These are phyloP conservation scores for Fistulifera solaris DNA, from an alignment of 108 stramenopile species.

Conservation along the genomic window DNA sequence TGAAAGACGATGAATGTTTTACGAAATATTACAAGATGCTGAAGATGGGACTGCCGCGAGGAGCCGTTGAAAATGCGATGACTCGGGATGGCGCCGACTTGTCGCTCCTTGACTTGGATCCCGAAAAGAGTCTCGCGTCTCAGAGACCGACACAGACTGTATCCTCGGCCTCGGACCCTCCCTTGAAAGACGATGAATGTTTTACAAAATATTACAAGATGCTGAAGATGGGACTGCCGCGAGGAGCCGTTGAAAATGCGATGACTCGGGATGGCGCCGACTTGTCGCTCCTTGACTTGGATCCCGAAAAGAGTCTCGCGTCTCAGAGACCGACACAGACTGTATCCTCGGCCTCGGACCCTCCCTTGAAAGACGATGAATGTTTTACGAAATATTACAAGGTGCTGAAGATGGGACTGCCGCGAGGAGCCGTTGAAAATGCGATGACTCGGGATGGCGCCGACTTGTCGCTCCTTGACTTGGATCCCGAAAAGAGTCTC, in stretches of 20 bases:
- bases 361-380: conserved; percentile 60
- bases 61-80: conserved; percentile 61
- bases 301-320: conserved; percentile 42
- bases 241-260: conserved; percentile 60
- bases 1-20: conserved; percentile 73
- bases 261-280: conserved; percentile 60
- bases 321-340: conserved; percentile 19
- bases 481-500: conserved; percentile 56
- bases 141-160: too few species aligned
- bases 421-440: conserved; percentile 51
- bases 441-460: conserved; percentile 40
- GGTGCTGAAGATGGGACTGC: conserved; percentile 51
- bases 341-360: conserved; percentile 14
- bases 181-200: conserved; percentile 55
- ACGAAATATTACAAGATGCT: conserved; percentile 75
- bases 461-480: conserved; percentile 58
- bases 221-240: conserved; percentile 59
- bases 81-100: conserved; percentile 58
- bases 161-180: conserved; percentile 19
- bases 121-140: conserved; percentile 38
- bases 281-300: conserved; percentile 58
- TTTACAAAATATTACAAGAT: conserved; percentile 73
- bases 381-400: conserved; percentile 61
- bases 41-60: conserved; percentile 51
- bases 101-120: conserved; percentile 47